Conservation (phyloP, 2,329 filamentous ascomycete genomes). For the Chaetothyriales sp. region DNA sequence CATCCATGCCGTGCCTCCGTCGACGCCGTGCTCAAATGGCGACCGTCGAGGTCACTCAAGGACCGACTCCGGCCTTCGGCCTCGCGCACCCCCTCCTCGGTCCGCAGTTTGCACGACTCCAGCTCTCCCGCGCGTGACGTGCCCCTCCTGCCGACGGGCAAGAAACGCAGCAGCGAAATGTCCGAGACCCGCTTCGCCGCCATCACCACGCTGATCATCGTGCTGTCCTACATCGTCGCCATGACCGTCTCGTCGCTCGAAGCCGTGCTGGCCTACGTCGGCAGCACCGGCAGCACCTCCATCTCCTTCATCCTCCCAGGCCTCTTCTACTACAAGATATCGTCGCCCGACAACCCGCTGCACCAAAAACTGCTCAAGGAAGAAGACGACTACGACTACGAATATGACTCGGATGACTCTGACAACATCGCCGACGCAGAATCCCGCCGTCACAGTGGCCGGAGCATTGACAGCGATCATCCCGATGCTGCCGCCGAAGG, state of each 20-base stretch:
- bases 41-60: conserved; percentile 38
- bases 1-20: conserved; percentile 93
- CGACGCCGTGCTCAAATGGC: conserved; percentile 88
- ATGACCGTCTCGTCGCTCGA: conserved; percentile 85
- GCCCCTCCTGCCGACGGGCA: conserved; percentile 27
- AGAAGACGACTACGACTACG: conserved; percentile 57
- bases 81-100: conserved; percentile 4
- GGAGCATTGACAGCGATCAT: conserved; percentile 36
- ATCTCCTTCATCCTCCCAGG: conserved; percentile 96
- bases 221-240: conserved; percentile 72
- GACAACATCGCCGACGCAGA: conserved; percentile 9
- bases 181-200: conserved; percentile 77
- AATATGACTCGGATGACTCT: conserved; percentile 33
- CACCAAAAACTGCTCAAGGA: conserved; percentile 82
- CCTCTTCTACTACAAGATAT: conserved; percentile 97
- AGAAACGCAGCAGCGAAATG: conserved; percentile 47
- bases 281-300: conserved; percentile 82
- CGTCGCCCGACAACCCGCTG: conserved; percentile 69
- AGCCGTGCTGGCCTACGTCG: conserved; percentile 86
- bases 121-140: conserved; percentile 29
- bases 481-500: conserved; percentile 32
- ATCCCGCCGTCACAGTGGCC: neutral
- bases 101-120: conserved; percentile 16
- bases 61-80: conserved; percentile 21
- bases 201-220: conserved; percentile 74